Conservation (phyloP, 106 monocot genomes). For the Triglochin maritima region DNA sequence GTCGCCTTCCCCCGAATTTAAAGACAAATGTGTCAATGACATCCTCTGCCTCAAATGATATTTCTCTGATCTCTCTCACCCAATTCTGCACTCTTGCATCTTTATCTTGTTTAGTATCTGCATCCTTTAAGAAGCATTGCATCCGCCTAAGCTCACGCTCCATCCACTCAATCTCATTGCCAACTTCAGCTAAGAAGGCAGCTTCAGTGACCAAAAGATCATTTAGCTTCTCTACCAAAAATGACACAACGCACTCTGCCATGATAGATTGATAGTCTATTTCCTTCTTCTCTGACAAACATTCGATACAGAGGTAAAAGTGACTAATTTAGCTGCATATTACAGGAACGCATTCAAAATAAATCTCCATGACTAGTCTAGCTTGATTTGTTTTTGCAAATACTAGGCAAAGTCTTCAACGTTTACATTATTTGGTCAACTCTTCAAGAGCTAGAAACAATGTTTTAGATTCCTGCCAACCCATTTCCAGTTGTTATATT, state of each 20-base stretch:
- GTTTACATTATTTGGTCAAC: no score
- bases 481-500: no score
- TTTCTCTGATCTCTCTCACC: slow-evolving; percentile 16
- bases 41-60: slow-evolving; percentile 21
- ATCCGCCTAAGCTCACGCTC: slow-evolving; percentile 16
- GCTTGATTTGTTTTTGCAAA: no score
- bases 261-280: background rate
- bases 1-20: background rate
- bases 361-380: no score
- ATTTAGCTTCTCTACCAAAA: background rate
- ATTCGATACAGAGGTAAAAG: no score
- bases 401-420: no score
- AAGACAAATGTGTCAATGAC: slow-evolving; percentile 18
- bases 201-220: slow-evolving; percentile 7
- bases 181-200: slow-evolving; percentile 8
- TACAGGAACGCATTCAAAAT: no score
- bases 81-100: slow-evolving; percentile 13
- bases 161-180: slow-evolving; percentile 13
- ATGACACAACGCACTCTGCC: slow-evolving; percentile 1
- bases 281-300: no score
- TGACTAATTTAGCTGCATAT: no score
- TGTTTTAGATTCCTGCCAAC: no score
- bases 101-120: slow-evolving; percentile 8
- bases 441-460: no score
- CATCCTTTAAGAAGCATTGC: slow-evolving; percentile 25